A percentile compares a stretch with the other conserved stretches of the same genome.
These are phyloP conservation scores for Keithomyces neogunnii DNA, from an alignment of 2,329 filamentous ascomycete genomes.

Conservation along the genomic window DNA sequence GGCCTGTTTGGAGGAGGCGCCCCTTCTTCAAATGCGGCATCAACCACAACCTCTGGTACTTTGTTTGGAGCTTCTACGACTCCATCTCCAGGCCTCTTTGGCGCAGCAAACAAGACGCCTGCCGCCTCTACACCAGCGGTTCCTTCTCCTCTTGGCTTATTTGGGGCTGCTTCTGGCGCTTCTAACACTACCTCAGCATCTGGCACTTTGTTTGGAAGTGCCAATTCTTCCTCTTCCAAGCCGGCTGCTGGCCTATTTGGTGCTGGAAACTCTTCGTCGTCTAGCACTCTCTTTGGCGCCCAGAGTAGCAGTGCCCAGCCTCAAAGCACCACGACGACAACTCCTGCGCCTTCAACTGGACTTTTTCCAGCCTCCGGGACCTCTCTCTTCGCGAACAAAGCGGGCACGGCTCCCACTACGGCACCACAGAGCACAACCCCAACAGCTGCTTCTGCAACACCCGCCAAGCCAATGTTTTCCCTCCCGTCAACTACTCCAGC, in stretches of 20 bases:
- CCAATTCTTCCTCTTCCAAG: constrained; percentile 13
- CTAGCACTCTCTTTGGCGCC: constrained; percentile 9
- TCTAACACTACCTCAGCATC: constrained; percentile 7
- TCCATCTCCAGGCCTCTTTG: constrained; percentile 12
- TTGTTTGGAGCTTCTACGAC: constrained; percentile 22
- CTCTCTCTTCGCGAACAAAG: constrained; percentile 21
- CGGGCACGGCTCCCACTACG: constrained; percentile 2
- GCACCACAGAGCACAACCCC: not conserved
- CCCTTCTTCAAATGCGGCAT: constrained; percentile 18
- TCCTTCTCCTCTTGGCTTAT: constrained; percentile 12
- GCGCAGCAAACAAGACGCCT: constrained; percentile 3
- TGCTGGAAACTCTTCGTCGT: constrained; percentile 8
- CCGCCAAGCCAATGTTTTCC: constrained; percentile 13
- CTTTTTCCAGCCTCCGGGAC: constrained; percentile 21
- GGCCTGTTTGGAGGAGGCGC: constrained; percentile 16
- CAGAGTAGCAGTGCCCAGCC: constrained; percentile 8
- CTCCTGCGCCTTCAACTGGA: constrained; percentile 18
- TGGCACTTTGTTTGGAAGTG: constrained; percentile 9
- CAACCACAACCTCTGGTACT: constrained; percentile 15
- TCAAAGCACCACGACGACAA: constrained; percentile 14
- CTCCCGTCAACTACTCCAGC: constrained; percentile 33
- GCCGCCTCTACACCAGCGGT: constrained; percentile 11
- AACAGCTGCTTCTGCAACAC: constrained; percentile 16
- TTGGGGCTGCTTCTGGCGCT: constrained; percentile 12
- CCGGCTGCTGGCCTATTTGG: constrained; percentile 20